phyloP scores from a whole-genome alignment of 306 rosid species.

The Alnus rubra region DNA sequence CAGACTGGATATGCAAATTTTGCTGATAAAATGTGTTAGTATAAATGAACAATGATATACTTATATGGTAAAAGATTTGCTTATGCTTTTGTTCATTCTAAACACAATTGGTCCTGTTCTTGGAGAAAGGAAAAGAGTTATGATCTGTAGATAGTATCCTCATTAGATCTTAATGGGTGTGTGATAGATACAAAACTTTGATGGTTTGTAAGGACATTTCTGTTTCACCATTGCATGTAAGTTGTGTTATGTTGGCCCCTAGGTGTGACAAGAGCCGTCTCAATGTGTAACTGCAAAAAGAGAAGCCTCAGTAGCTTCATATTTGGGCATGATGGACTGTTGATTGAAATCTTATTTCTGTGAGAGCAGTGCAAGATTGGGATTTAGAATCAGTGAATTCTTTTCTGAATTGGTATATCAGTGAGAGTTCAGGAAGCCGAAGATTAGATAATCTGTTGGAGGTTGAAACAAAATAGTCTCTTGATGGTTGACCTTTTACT shows the following conservation, averaged over 20 bases:
- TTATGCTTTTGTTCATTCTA: neutral
- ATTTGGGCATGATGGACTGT: neutral
- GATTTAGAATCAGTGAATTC: neutral
- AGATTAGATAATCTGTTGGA: neutral
- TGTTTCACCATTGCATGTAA: neutral
- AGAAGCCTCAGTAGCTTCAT: neutral
- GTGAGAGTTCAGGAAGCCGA: neutral
- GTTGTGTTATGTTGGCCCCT: neutral
- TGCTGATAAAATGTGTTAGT: neutral
- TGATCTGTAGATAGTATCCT: neutral
- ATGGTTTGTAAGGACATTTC: neutral
- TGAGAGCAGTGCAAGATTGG: neutral
- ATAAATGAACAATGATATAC: neutral
- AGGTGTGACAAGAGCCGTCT: neutral
- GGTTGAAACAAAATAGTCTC: neutral
- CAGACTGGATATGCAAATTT: neutral
- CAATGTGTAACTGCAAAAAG: neutral
- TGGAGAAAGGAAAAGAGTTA: neutral
- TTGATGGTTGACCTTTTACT: neutral
- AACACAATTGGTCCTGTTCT: neutral
- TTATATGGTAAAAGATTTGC: neutral
- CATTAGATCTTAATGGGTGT: neutral
- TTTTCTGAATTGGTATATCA: neutral
- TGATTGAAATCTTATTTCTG: no score
- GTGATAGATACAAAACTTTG: neutral